Percentiles rank a stretch among this genome's conserved stretches.
phyloP scores from a whole-genome alignment of 495 filamentous ascomycete genomes.

The Glonium stellatum region DNA sequence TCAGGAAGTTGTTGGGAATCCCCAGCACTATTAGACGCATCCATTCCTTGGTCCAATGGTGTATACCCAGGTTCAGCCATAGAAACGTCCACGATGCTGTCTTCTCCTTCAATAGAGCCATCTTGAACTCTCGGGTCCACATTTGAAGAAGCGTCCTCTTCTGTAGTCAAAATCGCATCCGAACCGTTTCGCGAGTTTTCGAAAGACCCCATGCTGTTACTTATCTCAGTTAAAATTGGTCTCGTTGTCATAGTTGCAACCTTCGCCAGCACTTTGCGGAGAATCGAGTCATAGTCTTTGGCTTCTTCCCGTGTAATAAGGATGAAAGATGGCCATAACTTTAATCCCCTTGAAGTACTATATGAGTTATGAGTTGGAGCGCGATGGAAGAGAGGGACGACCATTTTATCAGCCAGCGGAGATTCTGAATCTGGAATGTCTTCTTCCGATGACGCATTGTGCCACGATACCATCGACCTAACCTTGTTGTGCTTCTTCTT shows the following conservation, averaged over 20 bases:
- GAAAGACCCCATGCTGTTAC: constrained; percentile 35
- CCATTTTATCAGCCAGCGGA: constrained; percentile 59
- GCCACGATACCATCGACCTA: constrained; percentile 37
- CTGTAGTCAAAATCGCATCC: constrained; percentile 63
- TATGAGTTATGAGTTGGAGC: constrained; percentile 44
- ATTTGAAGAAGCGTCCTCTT: constrained; percentile 66
- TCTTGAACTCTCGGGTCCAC: constrained; percentile 64
- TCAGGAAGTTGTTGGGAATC: constrained; percentile 38
- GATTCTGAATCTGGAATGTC: constrained; percentile 53
- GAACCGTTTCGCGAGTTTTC: constrained; percentile 50
- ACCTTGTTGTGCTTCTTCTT: constrained; percentile 44
- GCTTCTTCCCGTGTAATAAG: constrained; percentile 56
- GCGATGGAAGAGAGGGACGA: constrained; percentile 76
- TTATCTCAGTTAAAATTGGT: constrained; percentile 49
- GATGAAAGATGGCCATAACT: constrained; percentile 56
- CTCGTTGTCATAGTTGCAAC: constrained; percentile 56
- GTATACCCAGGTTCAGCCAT: constrained; percentile 57
- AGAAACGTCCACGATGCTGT: constrained; percentile 83
- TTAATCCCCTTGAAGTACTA: constrained; percentile 37
- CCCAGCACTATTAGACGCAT: constrained; percentile 22
- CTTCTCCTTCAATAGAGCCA: constrained; percentile 76
- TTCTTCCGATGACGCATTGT: constrained; percentile 49
- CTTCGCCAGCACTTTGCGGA: constrained; percentile 53
- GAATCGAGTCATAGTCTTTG: constrained; percentile 51
- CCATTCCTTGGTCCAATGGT: constrained; percentile 27